Evolutionary conservation across 257 asterid genomes (phyloP).

Genomic region (Phtheirospermum japonicum): DNA sequence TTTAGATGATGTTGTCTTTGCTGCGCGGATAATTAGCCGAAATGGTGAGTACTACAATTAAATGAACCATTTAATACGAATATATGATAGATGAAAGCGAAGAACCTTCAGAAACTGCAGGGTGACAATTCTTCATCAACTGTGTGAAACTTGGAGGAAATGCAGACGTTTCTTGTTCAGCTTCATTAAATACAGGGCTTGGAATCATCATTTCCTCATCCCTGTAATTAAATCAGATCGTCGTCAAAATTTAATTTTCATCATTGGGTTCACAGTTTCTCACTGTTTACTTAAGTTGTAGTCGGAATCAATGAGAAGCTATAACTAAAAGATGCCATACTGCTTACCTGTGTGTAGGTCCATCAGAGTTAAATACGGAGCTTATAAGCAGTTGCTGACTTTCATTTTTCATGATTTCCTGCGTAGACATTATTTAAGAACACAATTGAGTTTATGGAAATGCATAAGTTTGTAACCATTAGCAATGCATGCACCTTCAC

Average conservation of each 20-base stretch:
- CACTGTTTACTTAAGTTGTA: slow-evolving; percentile 11
- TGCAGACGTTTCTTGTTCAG: slow-evolving; percentile 35
- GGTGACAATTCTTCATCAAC: slow-evolving; percentile 57
- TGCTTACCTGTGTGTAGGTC: slow-evolving; percentile 42
- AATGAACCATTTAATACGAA: slow-evolving; percentile 6
- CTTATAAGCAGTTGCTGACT: slow-evolving; percentile 34
- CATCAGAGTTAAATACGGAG: slow-evolving; percentile 35
- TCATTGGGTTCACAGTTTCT: not conserved
- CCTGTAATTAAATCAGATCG: slow-evolving; percentile 37
- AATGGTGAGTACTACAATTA: slow-evolving; percentile 24
- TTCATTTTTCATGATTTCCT: slow-evolving; percentile 51
- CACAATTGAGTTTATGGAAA: slow-evolving; percentile 18
- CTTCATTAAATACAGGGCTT: slow-evolving; percentile 32
- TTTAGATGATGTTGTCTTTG: slow-evolving; percentile 32
- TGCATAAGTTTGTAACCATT: not conserved
- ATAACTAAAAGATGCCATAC: slow-evolving; percentile 6
- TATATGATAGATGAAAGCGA: not conserved
- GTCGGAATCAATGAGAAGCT: slow-evolving; percentile 18
- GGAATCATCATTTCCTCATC: slow-evolving; percentile 32
- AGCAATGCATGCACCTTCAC: slow-evolving; percentile 53
- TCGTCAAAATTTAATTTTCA: slow-evolving; percentile 18
- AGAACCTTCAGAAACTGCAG: slow-evolving; percentile 49
- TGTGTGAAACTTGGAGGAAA: slow-evolving; percentile 87
- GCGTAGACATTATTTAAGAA: slow-evolving; percentile 24
- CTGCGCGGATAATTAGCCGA: slow-evolving; percentile 36